Evolutionary conservation across 1,284 basidiomycete genomes (phyloP), one percentile per base, ranked within the genome.

Genomic region (Ceratobasidium sp.): DNA sequence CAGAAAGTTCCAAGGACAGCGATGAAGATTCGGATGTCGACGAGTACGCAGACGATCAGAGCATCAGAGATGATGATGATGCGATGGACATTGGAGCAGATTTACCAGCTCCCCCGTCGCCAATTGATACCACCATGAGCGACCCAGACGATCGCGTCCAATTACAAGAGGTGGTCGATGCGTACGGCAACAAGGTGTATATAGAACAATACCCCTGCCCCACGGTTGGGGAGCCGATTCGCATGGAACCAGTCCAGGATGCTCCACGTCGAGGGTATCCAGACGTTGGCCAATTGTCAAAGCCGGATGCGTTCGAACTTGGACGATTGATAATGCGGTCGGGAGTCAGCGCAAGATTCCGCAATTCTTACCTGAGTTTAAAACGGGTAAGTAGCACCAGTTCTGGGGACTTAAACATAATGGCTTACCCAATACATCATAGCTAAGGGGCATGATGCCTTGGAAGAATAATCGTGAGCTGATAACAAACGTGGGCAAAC

Each of bases 311-410:
- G 6, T 64, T 64, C 24, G 62, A 64, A 22, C 14, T 64, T 2
- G 62, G 41, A 5, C 11, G 29, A 48, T 11, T 64, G 11, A 16
- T 64, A 14, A 27, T 64, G 43, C 4, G 3, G 24, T 64, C 43
- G 37, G 62, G 62, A 16, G 29, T 64, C 8, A 46, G 41, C 24
- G 43, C 31, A 22, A 6, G 24, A 46, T 9, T 13, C 8, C 9
- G 39, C 5, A 48, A 29, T 14, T 11, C 2, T n/a, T 43, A 22
- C 24, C 24, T 64, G 8, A 9, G 24, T 4, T 31, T 64, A 5
- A 48, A 64, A n/a, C 62, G 62, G 41, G 62, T 64, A 22, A 64
- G 62, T 64, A 16, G 6, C 9, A 46, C 31, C n/a, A n/a, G n/a
- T n/a, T n/a, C n/a, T n/a, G n/a, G n/a, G n/a, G n/a, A n/a, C n/a